These are phyloP conservation scores for Porphyrellus cyaneotinctus DNA, from an alignment of 768 basidiomycete species.

Conservation along the genomic window DNA sequence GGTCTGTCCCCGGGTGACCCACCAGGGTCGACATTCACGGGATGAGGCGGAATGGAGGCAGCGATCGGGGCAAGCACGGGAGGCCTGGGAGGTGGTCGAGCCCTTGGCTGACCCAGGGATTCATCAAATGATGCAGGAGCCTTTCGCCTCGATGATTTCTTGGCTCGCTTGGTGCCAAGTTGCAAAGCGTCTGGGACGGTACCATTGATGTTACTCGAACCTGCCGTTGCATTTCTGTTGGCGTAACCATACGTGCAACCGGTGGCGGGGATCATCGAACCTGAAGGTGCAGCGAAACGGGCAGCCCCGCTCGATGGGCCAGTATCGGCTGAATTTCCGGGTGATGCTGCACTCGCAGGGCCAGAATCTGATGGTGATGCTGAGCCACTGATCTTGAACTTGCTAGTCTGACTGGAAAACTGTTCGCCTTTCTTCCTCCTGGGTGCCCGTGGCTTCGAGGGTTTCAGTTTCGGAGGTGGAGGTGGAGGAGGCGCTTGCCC, in stretches of 20 bases:
- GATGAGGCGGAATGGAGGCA: conserved; percentile 2
- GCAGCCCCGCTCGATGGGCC: background rate
- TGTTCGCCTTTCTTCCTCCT: conserved; percentile 34
- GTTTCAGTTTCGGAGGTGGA: conserved; percentile 22
- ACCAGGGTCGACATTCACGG: background rate
- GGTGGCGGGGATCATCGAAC: conserved; percentile 1
- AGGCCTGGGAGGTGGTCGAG: conserved; percentile 9
- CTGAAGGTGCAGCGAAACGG: background rate
- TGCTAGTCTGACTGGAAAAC: conserved; percentile 44
- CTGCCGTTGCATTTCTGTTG: conserved; percentile 5
- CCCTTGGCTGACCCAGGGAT: background rate
- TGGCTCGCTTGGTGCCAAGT: conserved; percentile 9
- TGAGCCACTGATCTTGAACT: conserved; percentile 42
- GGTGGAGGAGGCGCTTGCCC: conserved; percentile 40
- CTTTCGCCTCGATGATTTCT: conserved; percentile 12
- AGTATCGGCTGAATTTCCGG: conserved; percentile 5
- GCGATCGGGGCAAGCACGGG: background rate
- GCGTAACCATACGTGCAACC: background rate
- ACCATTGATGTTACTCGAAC: background rate
- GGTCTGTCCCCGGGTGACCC: background rate
- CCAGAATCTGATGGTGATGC: conserved; percentile 31
- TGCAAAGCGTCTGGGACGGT: background rate
- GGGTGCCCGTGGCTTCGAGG: conserved; percentile 23
- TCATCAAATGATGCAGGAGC: background rate
- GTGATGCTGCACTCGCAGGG: conserved; percentile 34